Evolutionary conservation across 495 filamentous ascomycete genomes (phyloP).

Genomic region (Pyrenula aspistea): DNA sequence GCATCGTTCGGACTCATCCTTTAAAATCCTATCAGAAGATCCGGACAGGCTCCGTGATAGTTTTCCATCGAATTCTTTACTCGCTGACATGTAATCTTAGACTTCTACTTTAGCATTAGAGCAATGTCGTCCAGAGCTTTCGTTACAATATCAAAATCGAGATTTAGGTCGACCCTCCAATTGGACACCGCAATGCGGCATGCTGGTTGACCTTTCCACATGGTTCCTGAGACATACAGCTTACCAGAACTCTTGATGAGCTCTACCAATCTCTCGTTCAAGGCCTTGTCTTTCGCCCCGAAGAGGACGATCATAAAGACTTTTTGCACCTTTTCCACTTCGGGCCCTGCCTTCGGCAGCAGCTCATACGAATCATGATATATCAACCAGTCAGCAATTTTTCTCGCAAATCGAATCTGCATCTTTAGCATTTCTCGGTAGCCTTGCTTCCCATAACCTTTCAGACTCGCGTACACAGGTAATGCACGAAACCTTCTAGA

Average conservation of each 20-base stretch:
- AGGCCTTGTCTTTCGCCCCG: constrained; percentile 50
- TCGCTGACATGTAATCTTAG: no score
- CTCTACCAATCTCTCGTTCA: constrained; percentile 54
- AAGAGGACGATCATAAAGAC: constrained; percentile 76
- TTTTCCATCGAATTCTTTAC: no score
- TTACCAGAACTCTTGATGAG: constrained; percentile 62
- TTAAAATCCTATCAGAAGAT: no score
- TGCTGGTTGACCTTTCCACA: constrained; percentile 60
- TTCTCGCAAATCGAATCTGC: constrained; percentile 59
- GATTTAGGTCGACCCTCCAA: constrained; percentile 46
- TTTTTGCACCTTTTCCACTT: constrained; percentile 24
- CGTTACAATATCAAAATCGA: constrained; percentile 24
- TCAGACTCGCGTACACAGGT: constrained; percentile 71
- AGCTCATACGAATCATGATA: constrained; percentile 49
- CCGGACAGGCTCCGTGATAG: no score
- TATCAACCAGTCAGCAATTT: constrained; percentile 49
- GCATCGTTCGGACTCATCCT: no score
- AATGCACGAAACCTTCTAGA: constrained; percentile 82
- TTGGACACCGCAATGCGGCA: constrained; percentile 73
- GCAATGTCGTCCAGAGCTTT: constrained; percentile 22
- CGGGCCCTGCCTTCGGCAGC: constrained; percentile 35
- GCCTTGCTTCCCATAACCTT: constrained; percentile 62
- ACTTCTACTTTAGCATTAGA: no score
- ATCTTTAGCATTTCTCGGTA: constrained; percentile 58
- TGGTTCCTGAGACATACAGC: constrained; percentile 76